Evolutionary conservation across 257 asterid genomes (phyloP), one percentile per base, ranked within the genome.

Genomic region (Gentiana straminea): DNA sequence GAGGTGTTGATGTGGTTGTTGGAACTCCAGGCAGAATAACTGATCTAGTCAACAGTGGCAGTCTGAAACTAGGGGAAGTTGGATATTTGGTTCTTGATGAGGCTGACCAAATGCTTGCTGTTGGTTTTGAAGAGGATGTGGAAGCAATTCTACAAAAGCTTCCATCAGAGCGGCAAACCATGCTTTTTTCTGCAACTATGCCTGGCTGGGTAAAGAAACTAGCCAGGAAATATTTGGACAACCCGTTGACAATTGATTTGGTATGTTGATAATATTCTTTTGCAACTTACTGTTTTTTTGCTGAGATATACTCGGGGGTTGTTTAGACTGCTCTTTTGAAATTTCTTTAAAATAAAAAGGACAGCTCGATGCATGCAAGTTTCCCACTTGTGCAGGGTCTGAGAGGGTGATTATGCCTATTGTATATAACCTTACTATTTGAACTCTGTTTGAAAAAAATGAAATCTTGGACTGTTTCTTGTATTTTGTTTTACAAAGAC

Each of bases 81-180:
- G 73, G 80, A 65, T 83, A 77, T 72, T 75, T 92, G 86, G 97
- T 92, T 62, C 94, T 92, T 24, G 98, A 92, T 59, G 98, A 92
- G 75, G 97, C 98, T 8, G 95, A 88, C 81, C 97, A 87, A 73
- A 92, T 92, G 98, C 98, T 92, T 68, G 98, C 98, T 13, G 99
- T 92, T 71, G 99, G 99, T 57, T 92, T 92, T 76, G 99, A 92
- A 75, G 94, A 92, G 74, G 99, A 80, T 38, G 99, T 92, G 13
- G 98, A 92, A 67, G 54, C 60, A 51, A 92, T 92, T 69, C 64
- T 92, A 62, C 76, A 77, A 67, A 81, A 68, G 65, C 86, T 88
- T 68, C 97, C 95, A 49, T 49, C 82, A 46, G 32, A 78, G 80
- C 75, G 97, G 78, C 97, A 92, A 83, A 88, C 84, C 82, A 92